Percentiles rank a stretch among this genome's conserved stretches.
phyloP scores from a whole-genome alignment of 1,284 basidiomycete species.

The Pseudozyma pruni region DNA sequence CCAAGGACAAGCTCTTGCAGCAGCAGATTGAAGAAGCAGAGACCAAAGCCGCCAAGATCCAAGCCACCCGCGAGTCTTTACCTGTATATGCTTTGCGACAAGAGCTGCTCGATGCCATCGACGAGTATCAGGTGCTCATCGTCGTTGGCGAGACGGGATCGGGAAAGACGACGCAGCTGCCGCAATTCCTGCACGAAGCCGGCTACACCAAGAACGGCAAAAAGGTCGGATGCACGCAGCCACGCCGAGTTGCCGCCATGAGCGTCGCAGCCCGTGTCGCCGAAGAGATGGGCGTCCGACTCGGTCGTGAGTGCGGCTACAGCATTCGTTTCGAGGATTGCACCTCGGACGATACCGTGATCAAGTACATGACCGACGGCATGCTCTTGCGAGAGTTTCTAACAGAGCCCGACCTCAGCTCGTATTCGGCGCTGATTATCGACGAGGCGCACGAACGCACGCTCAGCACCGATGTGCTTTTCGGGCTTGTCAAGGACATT shows the following conservation, averaged over 20 bases:
- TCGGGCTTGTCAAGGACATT: constrained; percentile 67
- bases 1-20: constrained; percentile 86
- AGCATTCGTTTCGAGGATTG: constrained; percentile 97
- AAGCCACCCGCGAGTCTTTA: constrained; percentile 61
- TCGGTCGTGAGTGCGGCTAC: constrained; percentile 97
- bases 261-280: constrained; percentile 98
- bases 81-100: constrained; percentile 64
- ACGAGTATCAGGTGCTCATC: constrained; percentile 78
- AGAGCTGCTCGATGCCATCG: constrained; percentile 79
- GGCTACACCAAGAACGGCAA: constrained; percentile 86
- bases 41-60: constrained; percentile 69
- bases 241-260: constrained; percentile 98
- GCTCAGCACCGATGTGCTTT: constrained; percentile 65
- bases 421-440: constrained; percentile 65
- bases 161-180: constrained; percentile 97
- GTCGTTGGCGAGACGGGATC: constrained; percentile 76
- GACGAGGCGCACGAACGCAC: constrained; percentile 68
- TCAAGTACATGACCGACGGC: constrained; percentile 68
- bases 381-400: constrained; percentile 68
- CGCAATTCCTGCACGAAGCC: constrained; percentile 97
- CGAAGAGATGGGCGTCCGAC: constrained; percentile 95
- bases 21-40: constrained; percentile 92
- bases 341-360: constrained; percentile 81
- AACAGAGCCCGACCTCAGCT: constrained; percentile 62
- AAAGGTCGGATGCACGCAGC: constrained; percentile 97